Evolutionary conservation across 495 filamentous ascomycete genomes (phyloP), one percentile per base, ranked within the genome.

Genomic region (Zalerion maritima): DNA sequence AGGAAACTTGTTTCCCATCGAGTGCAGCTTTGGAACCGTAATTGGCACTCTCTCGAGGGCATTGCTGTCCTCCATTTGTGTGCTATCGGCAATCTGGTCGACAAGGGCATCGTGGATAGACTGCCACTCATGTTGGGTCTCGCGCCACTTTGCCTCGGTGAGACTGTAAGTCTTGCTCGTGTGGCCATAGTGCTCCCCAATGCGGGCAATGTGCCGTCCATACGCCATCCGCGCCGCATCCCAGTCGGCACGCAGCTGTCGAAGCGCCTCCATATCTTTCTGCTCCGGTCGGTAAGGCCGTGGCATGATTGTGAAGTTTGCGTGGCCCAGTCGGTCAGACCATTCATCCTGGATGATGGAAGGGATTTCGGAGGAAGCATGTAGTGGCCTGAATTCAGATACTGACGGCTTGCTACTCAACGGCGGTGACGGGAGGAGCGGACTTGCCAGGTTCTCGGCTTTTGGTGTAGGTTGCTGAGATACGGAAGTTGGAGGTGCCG

Each of bases 261-360:
- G 69, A 35, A 82, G 75, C 6, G 71, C 62, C 6, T 67, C 59
- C 1, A 78, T 38, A 21, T 51, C 51, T 31, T 73, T 64, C 0
- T 41, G 41, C 17, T 75, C 64, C 0, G 82, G 79, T 7, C 64
- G 40, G 41, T 94, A 92, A 0, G 85, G 85, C 43, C 73, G 74
- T 2, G 85, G 85, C 10, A 73, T 58, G 37, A 94, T 89, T 42
- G 69, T 85, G 54, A 86, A 94, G 46, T 94, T 92, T 24, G 85
- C 83, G 46, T 94, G 85, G 9, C 85, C 85, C 3, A 94, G 70
- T 33, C 71, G 73, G 41, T 72, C 67, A 4, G 82, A 73, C 85
- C 85, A 93, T 33, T 71, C 64, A 48, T 94, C 85, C 14, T 66
- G 64, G 7, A 83, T 71, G 5, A 54, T 53, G 0, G 49, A 47